These are phyloP conservation scores for Pseudofabraea citricarpa DNA, from an alignment of 2,329 filamentous ascomycete species.

Conservation along the genomic window DNA sequence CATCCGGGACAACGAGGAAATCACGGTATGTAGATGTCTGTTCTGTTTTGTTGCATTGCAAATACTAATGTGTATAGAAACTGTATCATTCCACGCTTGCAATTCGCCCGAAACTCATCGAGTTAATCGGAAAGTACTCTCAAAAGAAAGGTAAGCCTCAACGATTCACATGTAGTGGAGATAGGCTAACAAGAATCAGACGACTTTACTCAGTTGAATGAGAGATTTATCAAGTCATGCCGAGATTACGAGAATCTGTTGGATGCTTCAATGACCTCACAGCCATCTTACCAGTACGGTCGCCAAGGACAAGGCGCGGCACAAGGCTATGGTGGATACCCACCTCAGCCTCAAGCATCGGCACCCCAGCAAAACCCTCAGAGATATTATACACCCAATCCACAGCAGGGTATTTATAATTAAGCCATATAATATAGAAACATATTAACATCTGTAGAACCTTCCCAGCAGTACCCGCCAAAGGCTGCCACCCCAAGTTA, in stretches of 20 bases:
- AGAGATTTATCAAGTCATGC: slow-evolving; percentile 98
- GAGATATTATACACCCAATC: slow-evolving; percentile 63
- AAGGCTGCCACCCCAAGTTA: slow-evolving; percentile 49
- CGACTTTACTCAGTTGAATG: slow-evolving; percentile 96
- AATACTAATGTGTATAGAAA: slow-evolving; percentile 45
- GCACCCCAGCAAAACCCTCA: slow-evolving; percentile 53
- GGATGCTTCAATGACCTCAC: slow-evolving; percentile 92
- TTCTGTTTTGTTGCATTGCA: not conserved
- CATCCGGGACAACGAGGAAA: slow-evolving; percentile 94
- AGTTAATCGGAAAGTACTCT: slow-evolving; percentile 97
- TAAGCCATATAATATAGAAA: too few relatives aligned
- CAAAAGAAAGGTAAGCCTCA: slow-evolving; percentile 81
- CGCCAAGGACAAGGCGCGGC: slow-evolving; percentile 17
- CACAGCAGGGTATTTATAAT: slow-evolving; percentile 27
- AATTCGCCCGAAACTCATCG: slow-evolving; percentile 94
- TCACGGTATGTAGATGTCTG: slow-evolving; percentile 63
- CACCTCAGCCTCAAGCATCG: slow-evolving; percentile 24
- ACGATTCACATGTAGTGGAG: slow-evolving; percentile 3
- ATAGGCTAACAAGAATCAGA: slow-evolving; percentile 48
- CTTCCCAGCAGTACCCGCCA: slow-evolving; percentile 41
- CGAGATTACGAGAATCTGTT: slow-evolving; percentile 95
- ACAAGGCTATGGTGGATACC: slow-evolving; percentile 33
- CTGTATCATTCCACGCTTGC: slow-evolving; percentile 89
- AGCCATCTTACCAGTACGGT: slow-evolving; percentile 72
- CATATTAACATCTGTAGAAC: too few relatives aligned